Evolutionary conservation across 2,329 filamentous ascomycete species (phyloP).

Genomic region (Westerdykella ornata): DNA sequence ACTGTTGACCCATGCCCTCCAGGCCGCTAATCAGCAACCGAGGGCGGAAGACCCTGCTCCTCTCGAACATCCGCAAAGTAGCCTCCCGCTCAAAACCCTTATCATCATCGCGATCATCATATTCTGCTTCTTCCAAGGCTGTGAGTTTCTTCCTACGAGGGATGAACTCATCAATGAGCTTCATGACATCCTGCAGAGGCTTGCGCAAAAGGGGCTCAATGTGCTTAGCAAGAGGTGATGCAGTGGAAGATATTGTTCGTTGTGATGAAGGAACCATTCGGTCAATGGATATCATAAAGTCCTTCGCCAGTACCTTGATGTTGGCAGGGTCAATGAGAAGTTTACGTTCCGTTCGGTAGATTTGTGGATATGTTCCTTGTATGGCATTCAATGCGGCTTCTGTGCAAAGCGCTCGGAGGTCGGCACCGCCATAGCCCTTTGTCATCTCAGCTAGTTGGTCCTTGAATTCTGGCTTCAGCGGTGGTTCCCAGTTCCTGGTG

Average conservation of each 20-base stretch:
- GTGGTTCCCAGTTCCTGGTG: constrained; percentile 82
- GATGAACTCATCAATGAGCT: constrained; percentile 65
- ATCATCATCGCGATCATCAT: constrained; percentile 75
- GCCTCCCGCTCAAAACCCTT: constrained; percentile 80
- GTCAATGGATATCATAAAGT: constrained; percentile 96
- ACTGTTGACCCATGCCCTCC: constrained; percentile 88
- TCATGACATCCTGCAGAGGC: constrained; percentile 63
- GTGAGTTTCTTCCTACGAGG: constrained; percentile 81
- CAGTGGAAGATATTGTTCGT: constrained; percentile 76
- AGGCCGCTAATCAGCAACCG: constrained; percentile 75
- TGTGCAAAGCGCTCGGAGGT: constrained; percentile 87
- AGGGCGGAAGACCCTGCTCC: constrained; percentile 79
- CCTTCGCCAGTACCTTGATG: constrained; percentile 81
- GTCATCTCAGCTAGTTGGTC: constrained; percentile 76
- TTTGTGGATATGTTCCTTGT: constrained; percentile 91
- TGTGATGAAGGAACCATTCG: constrained; percentile 95
- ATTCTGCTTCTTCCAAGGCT: constrained; percentile 90
- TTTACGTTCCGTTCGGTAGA: constrained; percentile 86
- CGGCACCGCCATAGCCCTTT: constrained; percentile 94
- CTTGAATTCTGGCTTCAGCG: constrained; percentile 70
- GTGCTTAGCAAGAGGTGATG: constrained; percentile 68
- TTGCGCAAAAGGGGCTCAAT: constrained; percentile 74
- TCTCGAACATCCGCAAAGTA: constrained; percentile 67
- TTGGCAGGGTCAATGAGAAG: constrained; percentile 77
- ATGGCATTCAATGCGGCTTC: constrained; percentile 94